Conservation (phyloP, 2,329 filamentous ascomycete species). For the Trichoderma simmonsii region DNA sequence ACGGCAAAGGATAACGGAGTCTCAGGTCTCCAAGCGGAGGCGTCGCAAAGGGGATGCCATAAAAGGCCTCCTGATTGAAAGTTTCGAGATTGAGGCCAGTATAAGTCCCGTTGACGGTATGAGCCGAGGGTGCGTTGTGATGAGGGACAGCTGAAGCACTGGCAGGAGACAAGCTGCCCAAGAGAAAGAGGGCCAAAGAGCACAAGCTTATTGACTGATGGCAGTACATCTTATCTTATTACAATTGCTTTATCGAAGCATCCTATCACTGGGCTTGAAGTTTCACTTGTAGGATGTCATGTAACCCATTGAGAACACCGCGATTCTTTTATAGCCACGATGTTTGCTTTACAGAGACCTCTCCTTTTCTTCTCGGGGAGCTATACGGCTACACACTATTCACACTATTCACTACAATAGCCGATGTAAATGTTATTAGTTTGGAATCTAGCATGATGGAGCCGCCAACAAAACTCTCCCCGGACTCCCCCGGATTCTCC, state of each 20-base stretch:
- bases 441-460: neutral
- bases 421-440: neutral
- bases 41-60: neutral
- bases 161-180: neutral
- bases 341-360: neutral
- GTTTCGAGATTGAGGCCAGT: neutral
- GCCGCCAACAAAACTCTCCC: constrained; percentile 1
- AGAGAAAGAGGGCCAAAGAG: neutral
- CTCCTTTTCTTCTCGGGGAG: neutral
- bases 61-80: constrained; percentile 10
- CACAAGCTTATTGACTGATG: neutral
- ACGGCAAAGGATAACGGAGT: neutral
- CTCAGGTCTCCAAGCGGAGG: constrained; percentile 3
- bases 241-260: neutral
- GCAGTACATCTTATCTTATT: neutral
- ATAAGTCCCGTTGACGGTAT: constrained; percentile 11
- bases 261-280: neutral
- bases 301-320: neutral
- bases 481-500: constrained; percentile 10
- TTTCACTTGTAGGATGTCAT: neutral
- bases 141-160: neutral
- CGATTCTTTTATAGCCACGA: neutral
- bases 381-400: neutral
- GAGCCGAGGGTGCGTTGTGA: neutral
- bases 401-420: neutral